Evolutionary conservation across 805 yeast species (phyloP).

Genomic region (Starmera quercuum): DNA sequence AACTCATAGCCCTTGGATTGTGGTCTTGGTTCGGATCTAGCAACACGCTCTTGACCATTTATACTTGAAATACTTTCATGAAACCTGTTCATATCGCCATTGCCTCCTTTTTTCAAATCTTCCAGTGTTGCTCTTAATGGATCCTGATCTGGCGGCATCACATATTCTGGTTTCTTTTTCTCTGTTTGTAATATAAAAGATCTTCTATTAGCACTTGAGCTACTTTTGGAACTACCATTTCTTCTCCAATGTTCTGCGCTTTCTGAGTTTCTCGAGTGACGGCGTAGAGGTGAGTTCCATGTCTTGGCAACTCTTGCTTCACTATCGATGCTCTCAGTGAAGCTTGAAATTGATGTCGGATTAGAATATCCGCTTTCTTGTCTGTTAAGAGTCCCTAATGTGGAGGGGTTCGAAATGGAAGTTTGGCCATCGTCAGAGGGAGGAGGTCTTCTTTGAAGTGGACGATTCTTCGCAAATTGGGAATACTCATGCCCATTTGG

Average conservation of each 20-base stretch:
- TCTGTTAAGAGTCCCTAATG: slow-evolving; percentile 10
- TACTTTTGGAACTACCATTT: background rate
- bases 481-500: slow-evolving; percentile 4
- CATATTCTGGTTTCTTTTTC: slow-evolving; percentile 2
- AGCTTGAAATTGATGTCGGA: slow-evolving; percentile 22
- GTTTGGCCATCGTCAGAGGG: slow-evolving; percentile 23
- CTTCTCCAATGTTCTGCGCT: slow-evolving; percentile 8
- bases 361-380: slow-evolving; percentile 19
- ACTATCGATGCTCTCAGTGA: slow-evolving; percentile 16
- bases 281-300: slow-evolving; percentile 23
- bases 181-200: slow-evolving; percentile 15
- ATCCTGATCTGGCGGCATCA: slow-evolving; percentile 24
- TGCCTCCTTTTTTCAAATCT: slow-evolving; percentile 31
- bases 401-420: slow-evolving; percentile 19
- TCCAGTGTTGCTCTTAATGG: slow-evolving; percentile 50
- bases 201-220: slow-evolving; percentile 9
- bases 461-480: slow-evolving; percentile 2
- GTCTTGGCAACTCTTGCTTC: slow-evolving; percentile 17
- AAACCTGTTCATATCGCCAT: slow-evolving; percentile 32
- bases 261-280: slow-evolving; percentile 19
- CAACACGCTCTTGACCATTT: slow-evolving; percentile 16
- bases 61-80: slow-evolving; percentile 23
- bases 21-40: slow-evolving; percentile 20
- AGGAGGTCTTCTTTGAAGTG: slow-evolving; percentile 19
- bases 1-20: background rate